Conservation (phyloP, 1,139 yeast genomes). For the Candida smagusa region DNA sequence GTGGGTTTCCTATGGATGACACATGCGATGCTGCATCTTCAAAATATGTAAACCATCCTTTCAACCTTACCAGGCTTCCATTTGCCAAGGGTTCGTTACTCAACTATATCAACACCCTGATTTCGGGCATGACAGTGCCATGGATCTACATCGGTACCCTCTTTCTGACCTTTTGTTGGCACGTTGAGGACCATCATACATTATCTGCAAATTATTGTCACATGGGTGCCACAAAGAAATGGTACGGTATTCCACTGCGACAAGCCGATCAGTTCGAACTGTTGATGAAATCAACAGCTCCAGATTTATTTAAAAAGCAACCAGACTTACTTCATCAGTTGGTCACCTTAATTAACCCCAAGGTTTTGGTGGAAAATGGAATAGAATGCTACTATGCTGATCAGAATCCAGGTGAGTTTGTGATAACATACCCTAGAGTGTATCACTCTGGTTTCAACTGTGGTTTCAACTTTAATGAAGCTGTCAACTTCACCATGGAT, state of each 20-base stretch:
- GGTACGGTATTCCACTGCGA: constrained; percentile 72
- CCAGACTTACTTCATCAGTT: constrained; percentile 88
- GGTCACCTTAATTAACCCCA: constrained; percentile 76
- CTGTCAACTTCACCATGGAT: constrained; percentile 73
- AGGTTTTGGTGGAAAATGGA: constrained; percentile 46
- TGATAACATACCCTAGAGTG: constrained; percentile 72
- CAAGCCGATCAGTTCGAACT: constrained; percentile 53
- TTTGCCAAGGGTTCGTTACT: constrained; percentile 63
- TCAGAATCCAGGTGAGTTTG: constrained; percentile 78
- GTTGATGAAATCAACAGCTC: constrained; percentile 58
- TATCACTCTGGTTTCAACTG: constrained; percentile 80
- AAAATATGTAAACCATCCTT: constrained; percentile 53
- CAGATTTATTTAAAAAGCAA: constrained; percentile 80
- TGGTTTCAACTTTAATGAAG: constrained; percentile 77
- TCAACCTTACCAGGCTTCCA: constrained; percentile 67
- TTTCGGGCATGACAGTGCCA: constrained; percentile 81
- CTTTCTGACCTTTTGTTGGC: constrained; percentile 82
- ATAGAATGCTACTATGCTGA: constrained; percentile 68
- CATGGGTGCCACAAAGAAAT: constrained; percentile 68
- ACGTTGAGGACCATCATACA: constrained; percentile 79
- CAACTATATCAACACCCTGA: constrained; percentile 55
- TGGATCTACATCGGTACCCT: constrained; percentile 78
- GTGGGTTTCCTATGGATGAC: constrained; percentile 57
- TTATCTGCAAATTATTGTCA: constrained; percentile 77
- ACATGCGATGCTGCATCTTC: not conserved